phyloP scores from a whole-genome alignment of 768 basidiomycete genomes.

The Cyclocybe cylindracea region DNA sequence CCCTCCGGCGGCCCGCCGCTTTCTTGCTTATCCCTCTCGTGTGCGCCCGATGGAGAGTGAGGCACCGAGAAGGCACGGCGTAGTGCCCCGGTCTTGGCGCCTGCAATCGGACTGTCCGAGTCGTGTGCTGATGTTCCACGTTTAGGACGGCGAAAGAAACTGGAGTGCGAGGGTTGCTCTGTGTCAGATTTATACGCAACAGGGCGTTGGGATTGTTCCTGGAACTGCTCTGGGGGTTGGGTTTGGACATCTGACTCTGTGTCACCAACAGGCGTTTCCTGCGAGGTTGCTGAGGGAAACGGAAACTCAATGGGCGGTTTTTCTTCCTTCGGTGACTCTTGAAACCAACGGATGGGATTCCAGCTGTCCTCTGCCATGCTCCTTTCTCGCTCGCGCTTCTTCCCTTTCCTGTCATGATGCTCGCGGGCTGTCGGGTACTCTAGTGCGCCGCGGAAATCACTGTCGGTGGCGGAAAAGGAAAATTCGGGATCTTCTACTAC shows the following conservation, averaged over 20 bases:
- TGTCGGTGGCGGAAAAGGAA: conserved; percentile 33
- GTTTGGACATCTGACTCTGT: background rate
- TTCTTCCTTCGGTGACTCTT: conserved; percentile 53
- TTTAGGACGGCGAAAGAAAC: conserved; percentile 13
- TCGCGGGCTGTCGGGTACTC: conserved; percentile 43
- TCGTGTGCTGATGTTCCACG: conserved; percentile 12
- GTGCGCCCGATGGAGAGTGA: conserved; percentile 13
- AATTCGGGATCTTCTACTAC: conserved; percentile 33
- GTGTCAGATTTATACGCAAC: conserved; percentile 9
- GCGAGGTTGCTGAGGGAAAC: conserved; percentile 3
- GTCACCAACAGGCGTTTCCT: background rate
- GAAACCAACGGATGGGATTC: conserved; percentile 56
- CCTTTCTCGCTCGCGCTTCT: conserved; percentile 27
- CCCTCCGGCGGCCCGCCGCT: conserved; percentile 14
- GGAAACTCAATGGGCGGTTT: conserved; percentile 35
- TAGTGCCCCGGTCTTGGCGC: conserved; percentile 14
- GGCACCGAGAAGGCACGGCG: conserved; percentile 38
- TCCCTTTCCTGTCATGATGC: conserved; percentile 52
- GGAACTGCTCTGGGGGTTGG: too few species aligned
- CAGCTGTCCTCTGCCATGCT: conserved; percentile 51
- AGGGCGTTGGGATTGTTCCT: conserved; percentile 5
- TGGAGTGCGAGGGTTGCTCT: conserved; percentile 9
- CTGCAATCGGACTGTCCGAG: conserved; percentile 6
- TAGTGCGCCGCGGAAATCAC: conserved; percentile 64
- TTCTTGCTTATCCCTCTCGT: conserved; percentile 20